Base-by-base conservation (phyloP, 2,329 filamentous ascomycete genomes). In the Aspergillus pseudoglaucus region DNA sequence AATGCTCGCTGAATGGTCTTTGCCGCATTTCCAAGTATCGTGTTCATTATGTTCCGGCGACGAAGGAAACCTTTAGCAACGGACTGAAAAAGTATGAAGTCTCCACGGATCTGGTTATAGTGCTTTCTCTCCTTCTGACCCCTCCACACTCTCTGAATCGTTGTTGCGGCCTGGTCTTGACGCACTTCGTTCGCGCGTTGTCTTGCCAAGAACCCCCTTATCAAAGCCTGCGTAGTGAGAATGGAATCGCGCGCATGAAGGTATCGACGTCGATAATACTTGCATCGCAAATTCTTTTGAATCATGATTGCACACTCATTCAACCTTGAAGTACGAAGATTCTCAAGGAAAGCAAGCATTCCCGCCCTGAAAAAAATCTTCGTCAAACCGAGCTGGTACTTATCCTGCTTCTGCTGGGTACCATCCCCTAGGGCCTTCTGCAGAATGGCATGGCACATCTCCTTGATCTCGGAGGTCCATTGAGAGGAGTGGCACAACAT, bases 351-450 rank as follows among this genome's bases (percentile, higher is more conserved):
- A 6, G 93, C 93, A 59, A 98, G 84, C 93, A 98, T 98, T 69
- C 93, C 93, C 47, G 93, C 93, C 51, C 93, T 87, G 83, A 98
- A 98, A 75, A 98, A 98, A 65, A 98, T 96, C 75, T 98, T 98
- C 45, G 91, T 97, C 56, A 97, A 77, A 73, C 93, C 93, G 55
- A 98, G 81, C 72, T 98, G 93, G 66, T 97, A 98, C 72, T 95
- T 98, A 74, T 97, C 93, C 46, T 84, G 72, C 42, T 85, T 85
- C 58, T 85, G 81, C 50, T 81, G 82, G 39, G 79, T 88, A 57
- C 82, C 83, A 52, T 87, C 83, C 48, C 88, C 91, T 25, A 98
- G 78, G 1, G 90, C 93, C 70, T 90, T 93, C 50, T 82, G 84
- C 54, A 98, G 72, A 60, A 98, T 98, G 17, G 86, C 86, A 67